Base-by-base conservation (phyloP, 306 rosid species). In the Cicer judaicum region DNA sequence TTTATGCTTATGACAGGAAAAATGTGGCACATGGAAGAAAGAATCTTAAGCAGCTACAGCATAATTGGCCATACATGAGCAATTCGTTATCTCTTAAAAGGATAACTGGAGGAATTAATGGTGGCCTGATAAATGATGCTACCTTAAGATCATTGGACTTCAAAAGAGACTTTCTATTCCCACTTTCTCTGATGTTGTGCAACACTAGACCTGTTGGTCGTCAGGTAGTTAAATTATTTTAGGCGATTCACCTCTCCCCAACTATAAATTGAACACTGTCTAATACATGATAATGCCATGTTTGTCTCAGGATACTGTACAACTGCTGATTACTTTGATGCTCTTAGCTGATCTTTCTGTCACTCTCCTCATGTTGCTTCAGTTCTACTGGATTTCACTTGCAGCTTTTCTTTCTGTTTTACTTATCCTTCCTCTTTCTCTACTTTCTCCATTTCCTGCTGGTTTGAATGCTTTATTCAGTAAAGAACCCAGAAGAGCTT, bases 131-230 rank as follows among this genome's bases (percentile, higher is more conserved):
- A 82, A 91, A 88, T 84, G 91, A 87, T 42, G 87, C 87, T 47
- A 94, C 91, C 62, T 72, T 94, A 76, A 83, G 66, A 78, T 91
- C 96, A 56, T 76, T 94, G 84, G 90, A 91, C 73, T 91, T 77
- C 76, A 91, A 70, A 85, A 90, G 91, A 81, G 98, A 91, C 79
- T 85, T 78, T 54, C 86, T 87, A 52, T 94, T 87, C 84, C 95
- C 95, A 44, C 75, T 94, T 65, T 90, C 94, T 74, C 89, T 91
- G 67, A 81, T 94, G 71, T 78, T 94, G 83, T 90, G 88, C 84
- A 94, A 94, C 84, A 90, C 97, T 77, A 91, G 94, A 87, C 98
- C 98, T 24, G 83, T 90, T 86, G 97, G 97, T 60, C 97, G 91
- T 69, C 93, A 88, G 98, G 98, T 94, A 83, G 64, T 67, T 74